Evolutionary conservation across 768 basidiomycete genomes (phyloP), one percentile per base, ranked within the genome.

Genomic region (Pulveroboletus frians): DNA sequence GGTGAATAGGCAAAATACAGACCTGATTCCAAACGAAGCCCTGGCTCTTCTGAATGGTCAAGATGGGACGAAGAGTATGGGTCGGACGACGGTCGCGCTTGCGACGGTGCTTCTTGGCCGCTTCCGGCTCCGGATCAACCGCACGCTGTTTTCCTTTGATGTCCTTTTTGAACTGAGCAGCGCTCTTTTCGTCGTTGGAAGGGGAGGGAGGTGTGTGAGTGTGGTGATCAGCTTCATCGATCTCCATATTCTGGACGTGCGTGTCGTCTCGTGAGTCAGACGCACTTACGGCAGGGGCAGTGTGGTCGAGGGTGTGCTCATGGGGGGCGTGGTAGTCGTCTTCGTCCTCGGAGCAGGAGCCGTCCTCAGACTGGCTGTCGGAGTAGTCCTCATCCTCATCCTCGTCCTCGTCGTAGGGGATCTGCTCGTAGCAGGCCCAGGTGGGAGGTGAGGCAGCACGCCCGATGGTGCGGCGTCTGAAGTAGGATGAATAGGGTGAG

Each of bases 11-110:
- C 0, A n/a, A 10, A 44, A n/a, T 14, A 68, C 81, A 41, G 45
- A 87, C 88, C 76, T 91, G 89, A 60, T 92, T 92, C 89, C 89
- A 92, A 1, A 92, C 89, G 59, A 92, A 92, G 11, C 89, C 89
- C 67, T 92, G 88, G 58, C 88, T 89, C 63, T 77, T 76, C 63
- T 91, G 88, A 47, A 92, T 92, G 36, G 89, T 92, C 65, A 91
- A 65, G 66, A 92, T 91, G 30, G 89, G 89, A 15, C 89, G 79
- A 37, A 89, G 77, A 20, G 83, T 77, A 57, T 77, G 80, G 15
- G 78, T 74, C 4, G 77, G 72, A 35, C 77, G 78, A 52, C 74
- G 76, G 67, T 79, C 81, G 65, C 77, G 79, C 66, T 69, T 72
- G 55, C 68, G 73, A 57, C 75, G 74, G 51, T 72, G 75, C 61